Percentiles rank a stretch among this genome's conserved stretches.
Evolutionary conservation across 2,329 filamentous ascomycete species (phyloP).

Genomic region (Penicillium sp.): DNA sequence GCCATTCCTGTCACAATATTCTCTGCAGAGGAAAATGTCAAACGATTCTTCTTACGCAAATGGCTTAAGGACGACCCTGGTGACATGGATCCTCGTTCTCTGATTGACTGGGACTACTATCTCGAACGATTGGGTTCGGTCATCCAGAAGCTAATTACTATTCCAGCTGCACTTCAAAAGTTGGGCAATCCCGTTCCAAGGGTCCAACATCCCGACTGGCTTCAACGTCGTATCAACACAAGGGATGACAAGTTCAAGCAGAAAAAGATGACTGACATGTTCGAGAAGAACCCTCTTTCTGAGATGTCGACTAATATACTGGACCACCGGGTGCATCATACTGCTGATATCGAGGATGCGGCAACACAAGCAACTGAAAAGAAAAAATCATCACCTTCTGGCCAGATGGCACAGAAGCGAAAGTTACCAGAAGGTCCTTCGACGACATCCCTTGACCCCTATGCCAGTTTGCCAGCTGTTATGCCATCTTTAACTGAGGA

Average conservation of each 20-base stretch:
- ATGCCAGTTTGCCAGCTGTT: conserved; percentile 71
- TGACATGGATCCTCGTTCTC: conserved; percentile 81
- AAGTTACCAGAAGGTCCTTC: conserved; percentile 65
- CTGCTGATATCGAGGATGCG: conserved; percentile 71
- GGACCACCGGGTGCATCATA: conserved; percentile 52
- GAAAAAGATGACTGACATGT: conserved; percentile 95
- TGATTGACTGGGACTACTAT: conserved; percentile 98
- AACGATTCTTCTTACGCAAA: conserved; percentile 84
- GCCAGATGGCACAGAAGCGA: conserved; percentile 58
- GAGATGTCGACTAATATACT: conserved; percentile 66
- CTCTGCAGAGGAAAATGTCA: conserved; percentile 83
- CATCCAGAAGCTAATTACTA: conserved; percentile 98
- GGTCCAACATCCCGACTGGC: conserved; percentile 92
- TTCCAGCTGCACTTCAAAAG: conserved; percentile 93
- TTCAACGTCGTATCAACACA: conserved; percentile 85
- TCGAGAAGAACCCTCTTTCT: conserved; percentile 64
- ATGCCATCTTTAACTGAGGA: conserved; percentile 85
- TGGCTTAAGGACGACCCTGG: conserved; percentile 92
- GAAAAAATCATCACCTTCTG: conserved; percentile 59
- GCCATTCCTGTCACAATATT: conserved; percentile 96
- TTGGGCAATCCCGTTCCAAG: conserved; percentile 90
- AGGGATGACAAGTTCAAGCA: conserved; percentile 98
- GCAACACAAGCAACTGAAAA: conserved; percentile 65
- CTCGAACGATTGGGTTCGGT: conserved; percentile 92
- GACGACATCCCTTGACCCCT: conserved; percentile 67